phyloP scores from a whole-genome alignment of 106 monocot species.

The Triglochin maritima region DNA sequence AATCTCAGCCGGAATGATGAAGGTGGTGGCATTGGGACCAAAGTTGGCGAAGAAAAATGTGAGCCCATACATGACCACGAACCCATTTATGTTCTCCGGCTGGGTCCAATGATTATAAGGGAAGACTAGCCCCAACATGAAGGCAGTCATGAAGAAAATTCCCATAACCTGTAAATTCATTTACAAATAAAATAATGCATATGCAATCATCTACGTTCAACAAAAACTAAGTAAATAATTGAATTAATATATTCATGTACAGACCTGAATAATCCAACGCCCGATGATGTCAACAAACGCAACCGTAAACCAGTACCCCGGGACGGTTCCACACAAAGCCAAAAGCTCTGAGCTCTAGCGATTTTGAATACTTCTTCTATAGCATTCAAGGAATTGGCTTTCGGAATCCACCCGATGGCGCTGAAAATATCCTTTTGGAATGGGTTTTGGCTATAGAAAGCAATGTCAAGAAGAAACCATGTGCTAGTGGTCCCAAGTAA shows the following conservation, averaged over 20 bases:
- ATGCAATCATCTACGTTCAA: no score
- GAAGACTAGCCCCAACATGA: no score
- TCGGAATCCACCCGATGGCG: conserved; percentile 13
- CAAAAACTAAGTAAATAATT: no score
- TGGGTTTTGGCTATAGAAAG: conserved; percentile 9
- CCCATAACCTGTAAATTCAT: no score
- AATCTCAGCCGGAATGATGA: conserved; percentile 16
- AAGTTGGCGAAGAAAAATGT: conserved; percentile 11
- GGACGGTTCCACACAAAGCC: conserved; percentile 10
- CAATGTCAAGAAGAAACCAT: not conserved
- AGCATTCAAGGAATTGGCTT: conserved; percentile 9
- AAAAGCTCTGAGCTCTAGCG: conserved; percentile 7
- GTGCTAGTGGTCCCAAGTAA: not conserved
- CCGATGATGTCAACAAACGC: conserved; percentile 3
- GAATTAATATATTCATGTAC: no score
- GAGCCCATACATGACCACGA: conserved; percentile 2
- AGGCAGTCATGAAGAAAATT: no score
- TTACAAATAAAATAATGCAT: no score
- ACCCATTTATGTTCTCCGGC: not conserved
- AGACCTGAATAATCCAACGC: not conserved
- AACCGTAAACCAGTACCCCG: conserved; percentile 11
- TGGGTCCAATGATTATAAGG: not conserved
- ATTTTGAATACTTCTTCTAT: conserved; percentile 7
- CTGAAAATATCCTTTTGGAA: conserved; percentile 19
- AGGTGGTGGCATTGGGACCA: conserved; percentile 8